Percentiles rank a stretch among this genome's conserved stretches.
phyloP scores from a whole-genome alignment of 2,329 filamentous ascomycete species.

The Penicillium sp. region DNA sequence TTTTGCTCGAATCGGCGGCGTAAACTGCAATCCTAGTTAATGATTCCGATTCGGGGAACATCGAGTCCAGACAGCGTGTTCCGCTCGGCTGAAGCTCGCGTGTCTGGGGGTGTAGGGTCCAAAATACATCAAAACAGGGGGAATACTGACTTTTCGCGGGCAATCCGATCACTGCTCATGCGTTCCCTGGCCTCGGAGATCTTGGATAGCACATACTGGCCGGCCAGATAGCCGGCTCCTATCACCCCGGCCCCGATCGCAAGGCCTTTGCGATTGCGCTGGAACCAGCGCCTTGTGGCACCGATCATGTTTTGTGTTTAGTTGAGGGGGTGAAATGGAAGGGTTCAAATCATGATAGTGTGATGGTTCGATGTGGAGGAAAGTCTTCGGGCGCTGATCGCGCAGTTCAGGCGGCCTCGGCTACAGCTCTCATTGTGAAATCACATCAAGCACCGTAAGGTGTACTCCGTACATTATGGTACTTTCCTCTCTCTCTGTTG shows the following conservation, averaged over 20 bases:
- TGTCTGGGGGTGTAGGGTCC: slow-evolving; percentile 1
- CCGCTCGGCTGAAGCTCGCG: slow-evolving; percentile 14
- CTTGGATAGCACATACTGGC: slow-evolving; percentile 89
- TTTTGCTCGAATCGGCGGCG: slow-evolving; percentile 97
- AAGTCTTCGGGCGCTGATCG: slow-evolving; percentile 21
- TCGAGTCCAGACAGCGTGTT: neutral
- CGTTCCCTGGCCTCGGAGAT: slow-evolving; percentile 91
- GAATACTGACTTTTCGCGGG: slow-evolving; percentile 82
- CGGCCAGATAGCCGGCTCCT: slow-evolving; percentile 86
- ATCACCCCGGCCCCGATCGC: slow-evolving; percentile 85
- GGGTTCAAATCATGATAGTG: slow-evolving; percentile 6
- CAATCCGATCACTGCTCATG: slow-evolving; percentile 93
- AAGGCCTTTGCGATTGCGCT: slow-evolving; percentile 86
- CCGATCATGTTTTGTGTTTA: slow-evolving; percentile 56
- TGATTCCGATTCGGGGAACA: slow-evolving; percentile 11
- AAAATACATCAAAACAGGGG: neutral
- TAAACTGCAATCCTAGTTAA: slow-evolving; percentile 59
- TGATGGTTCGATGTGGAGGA: slow-evolving; percentile 14
- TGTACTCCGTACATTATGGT: neutral
- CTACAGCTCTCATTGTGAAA: slow-evolving; percentile 22
- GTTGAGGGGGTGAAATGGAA: neutral
- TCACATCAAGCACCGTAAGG: neutral
- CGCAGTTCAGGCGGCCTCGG: slow-evolving; percentile 30
- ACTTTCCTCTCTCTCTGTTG: neutral
- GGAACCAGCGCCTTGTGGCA: slow-evolving; percentile 85